Conservation (phyloP, 2,329 filamentous ascomycete species). For the Aspergillus sergii region DNA sequence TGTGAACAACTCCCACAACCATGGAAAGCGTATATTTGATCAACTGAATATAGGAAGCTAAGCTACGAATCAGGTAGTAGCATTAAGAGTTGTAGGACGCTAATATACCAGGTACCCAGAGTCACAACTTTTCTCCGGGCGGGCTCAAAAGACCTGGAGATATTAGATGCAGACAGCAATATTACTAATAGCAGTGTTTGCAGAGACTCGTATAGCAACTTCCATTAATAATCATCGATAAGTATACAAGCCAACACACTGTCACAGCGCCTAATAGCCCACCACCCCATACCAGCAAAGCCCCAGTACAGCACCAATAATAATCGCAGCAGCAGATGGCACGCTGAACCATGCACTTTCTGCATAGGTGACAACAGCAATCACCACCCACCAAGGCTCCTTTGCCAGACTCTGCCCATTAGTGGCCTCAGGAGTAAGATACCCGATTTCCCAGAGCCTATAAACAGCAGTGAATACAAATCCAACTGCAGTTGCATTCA, state of each 20-base stretch:
- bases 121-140: neutral
- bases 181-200: too few species aligned
- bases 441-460: conserved; percentile 64
- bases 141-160: neutral
- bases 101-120: neutral
- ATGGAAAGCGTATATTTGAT: too few species aligned
- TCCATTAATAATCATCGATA: too few species aligned
- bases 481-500: conserved; percentile 64
- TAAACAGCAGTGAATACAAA: conserved; percentile 68
- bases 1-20: too few species aligned
- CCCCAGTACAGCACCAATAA: conserved; percentile 52
- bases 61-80: too few species aligned
- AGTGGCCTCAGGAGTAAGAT: conserved; percentile 53
- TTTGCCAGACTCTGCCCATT: conserved; percentile 56
- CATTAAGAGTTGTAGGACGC: too few species aligned
- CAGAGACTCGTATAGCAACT: too few species aligned
- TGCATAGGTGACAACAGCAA: conserved; percentile 55
- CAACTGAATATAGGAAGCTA: too few species aligned
- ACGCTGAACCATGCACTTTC: conserved; percentile 53
- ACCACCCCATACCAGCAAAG: conserved; percentile 53
- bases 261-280: neutral
- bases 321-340: conserved; percentile 47
- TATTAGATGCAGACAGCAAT: too few species aligned
- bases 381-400: conserved; percentile 67
- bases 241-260: too few species aligned